These are phyloP conservation scores for Aspergillus novofumigatus DNA, from an alignment of 2,329 filamentous ascomycete genomes.

Conservation along the genomic window DNA sequence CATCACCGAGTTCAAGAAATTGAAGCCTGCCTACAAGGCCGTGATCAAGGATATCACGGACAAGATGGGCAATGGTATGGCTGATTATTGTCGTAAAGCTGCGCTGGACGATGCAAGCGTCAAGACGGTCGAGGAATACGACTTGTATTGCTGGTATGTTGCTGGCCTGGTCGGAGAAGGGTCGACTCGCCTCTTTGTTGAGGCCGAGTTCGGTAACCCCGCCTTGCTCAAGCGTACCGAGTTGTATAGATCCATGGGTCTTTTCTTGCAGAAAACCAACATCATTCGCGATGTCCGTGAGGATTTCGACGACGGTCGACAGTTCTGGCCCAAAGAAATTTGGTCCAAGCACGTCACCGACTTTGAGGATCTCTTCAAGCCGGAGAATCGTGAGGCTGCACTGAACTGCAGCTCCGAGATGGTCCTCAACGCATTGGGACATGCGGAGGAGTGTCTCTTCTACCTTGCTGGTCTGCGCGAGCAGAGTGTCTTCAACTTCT, in stretches of 20 bases:
- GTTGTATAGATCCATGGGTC: slow-evolving; percentile 91
- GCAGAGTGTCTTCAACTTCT: slow-evolving; percentile 98
- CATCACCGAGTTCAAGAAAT: slow-evolving; percentile 77
- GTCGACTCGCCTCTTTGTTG: slow-evolving; percentile 82
- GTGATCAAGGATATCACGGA: slow-evolving; percentile 91
- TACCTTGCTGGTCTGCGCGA: slow-evolving; percentile 94
- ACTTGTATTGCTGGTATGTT: slow-evolving; percentile 96
- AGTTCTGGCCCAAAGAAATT: slow-evolving; percentile 94
- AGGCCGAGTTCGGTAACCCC: slow-evolving; percentile 79
- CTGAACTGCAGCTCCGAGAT: slow-evolving; percentile 87
- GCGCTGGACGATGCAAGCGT: slow-evolving; percentile 77
- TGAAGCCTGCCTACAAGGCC: slow-evolving; percentile 76
- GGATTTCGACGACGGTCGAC: slow-evolving; percentile 78
- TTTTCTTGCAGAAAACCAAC: slow-evolving; percentile 97
- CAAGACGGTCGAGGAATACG: slow-evolving; percentile 80
- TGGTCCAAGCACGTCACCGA: slow-evolving; percentile 93
- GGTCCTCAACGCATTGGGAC: slow-evolving; percentile 82
- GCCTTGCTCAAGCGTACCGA: slow-evolving; percentile 72
- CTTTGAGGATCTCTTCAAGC: slow-evolving; percentile 86
- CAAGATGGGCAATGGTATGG: slow-evolving; percentile 98
- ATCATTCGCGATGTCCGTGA: slow-evolving; percentile 95
- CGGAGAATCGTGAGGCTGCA: slow-evolving; percentile 70
- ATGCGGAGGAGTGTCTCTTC: slow-evolving; percentile 91
- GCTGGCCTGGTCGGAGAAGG: slow-evolving; percentile 98
- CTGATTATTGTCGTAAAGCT: slow-evolving; percentile 83